Evolutionary conservation across 805 yeast species (phyloP), one percentile per base, ranked within the genome.

Genomic region (Yarrowia sp.): DNA sequence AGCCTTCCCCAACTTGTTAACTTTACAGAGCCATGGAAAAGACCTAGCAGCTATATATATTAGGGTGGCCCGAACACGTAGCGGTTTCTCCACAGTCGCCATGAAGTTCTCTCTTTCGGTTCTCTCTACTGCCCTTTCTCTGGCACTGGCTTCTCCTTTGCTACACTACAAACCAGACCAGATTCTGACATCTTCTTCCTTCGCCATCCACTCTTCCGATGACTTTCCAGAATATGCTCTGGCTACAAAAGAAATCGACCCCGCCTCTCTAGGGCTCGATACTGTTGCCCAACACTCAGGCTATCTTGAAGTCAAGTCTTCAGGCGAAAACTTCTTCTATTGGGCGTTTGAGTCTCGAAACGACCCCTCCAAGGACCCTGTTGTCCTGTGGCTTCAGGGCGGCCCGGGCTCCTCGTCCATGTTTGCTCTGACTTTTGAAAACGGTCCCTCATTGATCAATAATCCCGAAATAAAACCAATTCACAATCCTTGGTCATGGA

Each of bases 321-420:
- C 85, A 67, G 93, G 88, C 71, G 88, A 89, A 74, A 95, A 89
- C 75, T 85, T 90, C 73, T 89, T 88, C 77, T 81, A 78, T 70
- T 80, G 92, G 91, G 86, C 85, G 70, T 90, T 90, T 71, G 96
- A 89, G 75, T 85, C 91, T 66, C 83, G 93, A 81, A 87, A 86
- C 74, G 90, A 88, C 74, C 95, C 96, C 4, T 77, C 77, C 66
- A 88, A 80, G 66, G 96, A 89, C 75, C 96, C 96, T 0, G 79
- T 89, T 40, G 81, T 90, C 62, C 78, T 90, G 70, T 89, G 95
- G 93, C 79, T 89, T 71, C 89, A 88, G 72, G 96, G 96, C 67
- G 96, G 96, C 3, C 96, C 96, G 49, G 96, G 96, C 1, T 88
- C 93, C 74, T 86, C 92, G 16, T 87, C 93, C 2, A 75, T 88